phyloP scores from a whole-genome alignment of 1,139 yeast genomes.

The Wickerhamomyces sp. region DNA sequence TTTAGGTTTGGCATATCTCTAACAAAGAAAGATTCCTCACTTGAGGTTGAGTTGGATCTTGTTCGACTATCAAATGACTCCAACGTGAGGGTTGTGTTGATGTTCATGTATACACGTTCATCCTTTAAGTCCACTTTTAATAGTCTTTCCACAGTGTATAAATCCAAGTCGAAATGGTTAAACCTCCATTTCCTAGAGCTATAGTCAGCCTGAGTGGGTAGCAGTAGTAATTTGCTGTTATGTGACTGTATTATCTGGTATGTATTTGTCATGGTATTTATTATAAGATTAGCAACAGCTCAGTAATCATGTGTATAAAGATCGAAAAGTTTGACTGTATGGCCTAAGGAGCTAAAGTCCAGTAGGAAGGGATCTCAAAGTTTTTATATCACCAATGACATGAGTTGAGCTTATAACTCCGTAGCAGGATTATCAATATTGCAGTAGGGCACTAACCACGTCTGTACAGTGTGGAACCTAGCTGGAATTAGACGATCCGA shows the following conservation, averaged over 20 bases:
- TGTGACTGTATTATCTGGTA: neutral
- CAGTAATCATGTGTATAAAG: neutral
- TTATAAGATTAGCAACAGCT: neutral
- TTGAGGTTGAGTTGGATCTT: neutral
- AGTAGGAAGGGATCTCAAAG: no score
- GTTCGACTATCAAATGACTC: neutral
- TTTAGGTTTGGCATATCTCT: neutral
- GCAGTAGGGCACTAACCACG: no score
- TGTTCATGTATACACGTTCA: neutral
- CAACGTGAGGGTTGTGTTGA: neutral
- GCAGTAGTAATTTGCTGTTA: constrained; percentile 1
- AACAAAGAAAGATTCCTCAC: neutral
- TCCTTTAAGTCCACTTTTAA: neutral
- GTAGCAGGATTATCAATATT: no score
- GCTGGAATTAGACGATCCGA: no score
- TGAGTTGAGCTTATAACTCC: no score
- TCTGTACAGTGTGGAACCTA: no score
- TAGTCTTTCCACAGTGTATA: neutral
- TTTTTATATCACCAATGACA: no score
- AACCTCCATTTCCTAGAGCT: no score
- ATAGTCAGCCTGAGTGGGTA: neutral
- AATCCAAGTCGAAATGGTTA: neutral
- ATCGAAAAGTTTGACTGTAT: no score
- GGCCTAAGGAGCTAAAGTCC: no score
- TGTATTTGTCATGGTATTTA: neutral